Percentiles rank a stretch among this genome's conserved stretches.
phyloP scores from a whole-genome alignment of 805 yeast species.

The Vanderwaltozyma polyspora region DNA sequence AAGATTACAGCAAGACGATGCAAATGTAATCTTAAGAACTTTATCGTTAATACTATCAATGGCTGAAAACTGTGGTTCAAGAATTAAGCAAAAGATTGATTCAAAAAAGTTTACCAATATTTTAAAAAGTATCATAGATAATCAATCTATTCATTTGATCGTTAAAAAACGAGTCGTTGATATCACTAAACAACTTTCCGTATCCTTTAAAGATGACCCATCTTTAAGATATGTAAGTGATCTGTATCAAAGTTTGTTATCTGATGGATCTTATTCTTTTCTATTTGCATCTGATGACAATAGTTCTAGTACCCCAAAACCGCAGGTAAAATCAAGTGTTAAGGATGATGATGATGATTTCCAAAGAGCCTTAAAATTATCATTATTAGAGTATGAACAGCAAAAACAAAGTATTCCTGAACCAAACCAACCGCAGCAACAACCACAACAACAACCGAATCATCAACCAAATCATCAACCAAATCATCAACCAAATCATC shows the following conservation, averaged over 20 bases:
- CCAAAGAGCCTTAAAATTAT: slow-evolving; percentile 61
- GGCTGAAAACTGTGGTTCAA: slow-evolving; percentile 70
- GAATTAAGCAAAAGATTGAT: slow-evolving; percentile 52
- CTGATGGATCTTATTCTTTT: slow-evolving; percentile 28
- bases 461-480: slow-evolving; percentile 5
- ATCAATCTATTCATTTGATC: slow-evolving; percentile 46
- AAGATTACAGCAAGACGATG: slow-evolving; percentile 43
- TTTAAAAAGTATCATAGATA: slow-evolving; percentile 40
- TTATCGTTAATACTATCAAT: slow-evolving; percentile 45
- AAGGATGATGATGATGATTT: slow-evolving; percentile 63
- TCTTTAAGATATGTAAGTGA: slow-evolving; percentile 60
- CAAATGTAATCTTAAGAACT: slow-evolving; percentile 53
- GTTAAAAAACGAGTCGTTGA: slow-evolving; percentile 59
- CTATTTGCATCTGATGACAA: slow-evolving; percentile 8
- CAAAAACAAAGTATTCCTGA: slow-evolving; percentile 30
- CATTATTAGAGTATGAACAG: slow-evolving; percentile 43
- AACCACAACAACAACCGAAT: slow-evolving; percentile 4
- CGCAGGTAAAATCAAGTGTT: slow-evolving; percentile 42
- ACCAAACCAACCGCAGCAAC: slow-evolving; percentile 6
- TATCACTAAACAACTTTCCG: slow-evolving; percentile 53
- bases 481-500: slow-evolving; percentile 6
- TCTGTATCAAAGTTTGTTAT: slow-evolving; percentile 40
- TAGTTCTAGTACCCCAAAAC: slow-evolving; percentile 26
- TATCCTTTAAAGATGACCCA: slow-evolving; percentile 62
- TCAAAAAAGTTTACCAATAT: slow-evolving; percentile 41